Percentiles rank a stretch among this genome's conserved stretches.
Conservation (phyloP, 108 stramenopile species). For the Poteriospumella lacustris region DNA sequence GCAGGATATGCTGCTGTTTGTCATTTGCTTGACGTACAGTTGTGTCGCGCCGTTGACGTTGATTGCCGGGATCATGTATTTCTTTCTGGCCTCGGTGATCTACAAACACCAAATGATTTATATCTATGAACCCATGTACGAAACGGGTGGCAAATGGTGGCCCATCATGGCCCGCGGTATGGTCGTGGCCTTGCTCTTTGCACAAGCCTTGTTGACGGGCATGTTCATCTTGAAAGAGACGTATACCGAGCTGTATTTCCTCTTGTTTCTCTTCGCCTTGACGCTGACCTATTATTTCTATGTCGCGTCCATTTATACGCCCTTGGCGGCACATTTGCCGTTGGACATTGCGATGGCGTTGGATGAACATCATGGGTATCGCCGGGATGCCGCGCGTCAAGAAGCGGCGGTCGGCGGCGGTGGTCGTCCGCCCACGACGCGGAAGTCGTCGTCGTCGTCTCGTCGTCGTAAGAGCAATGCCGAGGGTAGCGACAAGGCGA, state of each 20-base stretch:
- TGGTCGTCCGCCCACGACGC: no score
- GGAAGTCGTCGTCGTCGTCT: no score
- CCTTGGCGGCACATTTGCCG: neutral
- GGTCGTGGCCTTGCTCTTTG: conserved; percentile 76
- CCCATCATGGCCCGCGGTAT: conserved; percentile 82
- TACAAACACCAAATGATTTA: conserved; percentile 86
- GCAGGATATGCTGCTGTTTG: conserved; percentile 81
- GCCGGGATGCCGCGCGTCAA: no score
- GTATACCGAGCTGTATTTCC: conserved; percentile 73
- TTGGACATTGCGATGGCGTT: neutral
- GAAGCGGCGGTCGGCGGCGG: no score
- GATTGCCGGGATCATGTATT: conserved; percentile 71
- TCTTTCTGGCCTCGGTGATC: conserved; percentile 67
- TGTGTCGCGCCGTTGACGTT: conserved; percentile 78
- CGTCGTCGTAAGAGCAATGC: no score
- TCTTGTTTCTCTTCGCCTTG: conserved; percentile 75
- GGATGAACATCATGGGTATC: conserved; percentile 16
- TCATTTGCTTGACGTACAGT: conserved; percentile 77
- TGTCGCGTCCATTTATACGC: neutral
- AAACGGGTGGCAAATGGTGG: conserved; percentile 80
- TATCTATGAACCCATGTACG: conserved; percentile 80
- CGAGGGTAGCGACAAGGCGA: no score
- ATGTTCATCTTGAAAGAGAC: conserved; percentile 81
- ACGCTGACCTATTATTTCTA: conserved; percentile 61
- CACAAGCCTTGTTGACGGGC: conserved; percentile 80